Percentiles rank a stretch among this genome's conserved stretches.
phyloP scores from a whole-genome alignment of 768 basidiomycete species.

The Russula compacta region DNA sequence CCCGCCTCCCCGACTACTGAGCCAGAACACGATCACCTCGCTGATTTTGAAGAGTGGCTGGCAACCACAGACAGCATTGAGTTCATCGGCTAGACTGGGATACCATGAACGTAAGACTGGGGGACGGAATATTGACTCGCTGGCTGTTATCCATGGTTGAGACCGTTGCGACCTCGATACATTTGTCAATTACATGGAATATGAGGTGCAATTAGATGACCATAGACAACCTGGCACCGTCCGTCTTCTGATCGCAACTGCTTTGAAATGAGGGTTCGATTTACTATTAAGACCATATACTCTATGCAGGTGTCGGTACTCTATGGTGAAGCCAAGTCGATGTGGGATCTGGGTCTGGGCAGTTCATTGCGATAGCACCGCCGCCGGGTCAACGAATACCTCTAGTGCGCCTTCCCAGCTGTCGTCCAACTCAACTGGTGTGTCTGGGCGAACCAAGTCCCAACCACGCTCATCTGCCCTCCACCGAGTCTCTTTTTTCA shows the following conservation, averaged over 20 bases:
- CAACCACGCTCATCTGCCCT: slow-evolving; percentile 70
- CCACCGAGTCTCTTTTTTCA: slow-evolving; percentile 88
- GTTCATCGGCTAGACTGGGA: not conserved
- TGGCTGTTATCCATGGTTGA: not conserved
- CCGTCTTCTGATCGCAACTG: not conserved
- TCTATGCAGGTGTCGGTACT: not conserved
- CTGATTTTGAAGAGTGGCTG: slow-evolving; percentile 42
- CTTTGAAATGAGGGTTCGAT: not conserved
- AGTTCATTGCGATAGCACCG: not conserved
- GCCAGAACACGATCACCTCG: slow-evolving; percentile 40
- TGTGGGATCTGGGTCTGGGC: not conserved
- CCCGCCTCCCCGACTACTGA: not conserved
- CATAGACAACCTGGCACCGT: not conserved
- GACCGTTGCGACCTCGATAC: not conserved
- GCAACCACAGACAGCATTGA: slow-evolving; percentile 15
- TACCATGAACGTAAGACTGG: not conserved
- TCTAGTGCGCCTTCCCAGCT: slow-evolving; percentile 51
- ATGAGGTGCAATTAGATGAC: not conserved
- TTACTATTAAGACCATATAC: slow-evolving; percentile 2
- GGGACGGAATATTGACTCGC: not conserved
- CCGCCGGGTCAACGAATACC: slow-evolving; percentile 45
- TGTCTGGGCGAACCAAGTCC: slow-evolving; percentile 60
- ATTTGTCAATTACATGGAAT: not conserved
- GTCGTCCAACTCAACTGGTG: slow-evolving; percentile 67
- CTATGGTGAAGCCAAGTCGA: not conserved